Evolutionary conservation across 2,329 filamentous ascomycete species (phyloP), one percentile per base, ranked within the genome.

Genomic region (Zymoseptoria ardabiliae): DNA sequence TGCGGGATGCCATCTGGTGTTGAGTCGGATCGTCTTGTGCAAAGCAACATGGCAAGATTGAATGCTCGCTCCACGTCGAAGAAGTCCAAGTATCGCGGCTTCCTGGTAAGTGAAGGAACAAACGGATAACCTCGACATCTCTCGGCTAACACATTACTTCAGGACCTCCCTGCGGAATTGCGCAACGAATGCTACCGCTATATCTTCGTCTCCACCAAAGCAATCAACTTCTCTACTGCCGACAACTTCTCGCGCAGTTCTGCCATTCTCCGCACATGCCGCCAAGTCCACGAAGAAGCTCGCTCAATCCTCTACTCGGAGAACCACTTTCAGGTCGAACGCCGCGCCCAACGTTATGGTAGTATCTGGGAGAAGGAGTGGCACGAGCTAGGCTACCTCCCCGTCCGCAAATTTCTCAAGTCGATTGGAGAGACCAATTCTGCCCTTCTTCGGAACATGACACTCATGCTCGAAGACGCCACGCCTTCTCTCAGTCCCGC

Each of bases 291-390:
- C 61, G 61, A 74, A 30, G 79, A 81, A 71, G 79, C 72, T 21
- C 73, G 76, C 50, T 75, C 70, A 28, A 73, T 82, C 45, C 70
- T 82, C 0, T 82, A 82, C 61, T 73, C 76, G n/a, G 75, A 79
- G 62, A 81, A 81, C 63, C 70, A 67, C 2, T 82, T 81, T 68
- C 62, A 70, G 48, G 78, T 82, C 61, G 69, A 72, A 49, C 74
- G 75, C 45, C 74, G 77, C 7, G 65, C 65, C 13, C 64, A 65
- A 22, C 68, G 70, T 13, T 69, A 66, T 54, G 50, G 72, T 64
- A 59, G 72, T 63, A 41, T 79, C 74, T 71, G 79, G 74, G 70
- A 72, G 72, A 41, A 63, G 68, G 66, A 72, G 19, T 76, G 73
- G 59, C 76, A 73, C 58, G 79, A 66, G 50, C 50, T 64, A 9